Evolutionary conservation across 805 yeast genomes (phyloP), one percentile per base, ranked within the genome.

Genomic region (Ogataea sp.): DNA sequence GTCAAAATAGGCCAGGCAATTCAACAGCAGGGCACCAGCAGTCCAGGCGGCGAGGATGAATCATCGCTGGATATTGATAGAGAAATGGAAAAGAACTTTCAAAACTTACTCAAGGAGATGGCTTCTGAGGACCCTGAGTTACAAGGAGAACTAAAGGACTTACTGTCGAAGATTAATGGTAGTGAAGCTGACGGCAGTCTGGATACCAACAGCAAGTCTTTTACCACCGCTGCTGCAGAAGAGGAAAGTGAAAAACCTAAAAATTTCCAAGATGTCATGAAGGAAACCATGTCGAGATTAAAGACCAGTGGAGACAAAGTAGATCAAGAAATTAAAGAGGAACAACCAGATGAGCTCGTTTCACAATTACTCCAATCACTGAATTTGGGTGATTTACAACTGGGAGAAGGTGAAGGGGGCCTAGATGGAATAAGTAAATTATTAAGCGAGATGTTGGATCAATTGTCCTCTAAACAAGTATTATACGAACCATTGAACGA

Each of bases 401-500:
- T 48, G n/a, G 44, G 38, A 24, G 40, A 17, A 24, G 42, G 35
- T 9, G 45, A 39, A 17, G 59, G 53, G 6, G 73, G 59, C 3
- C 62, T 52, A 2, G 41, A 32, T 14, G 44, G 36, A 29, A 61
- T 82, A 45, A 66, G 80, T 20, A 74, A 75, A 43, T 61, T 86
- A 36, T 62, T 86, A 43, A 71, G 70, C 16, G 86, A 83, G 28
- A 78, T 90, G 78, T 67, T 90, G 51, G 80, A 78, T 45, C 90
- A 88, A 55, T 70, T 90, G 56, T 75, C 93, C 7, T 77, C 93
- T 5, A 90, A 88, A 53, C 89, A 81, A 41, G 83, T 89, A 17
- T 68, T 90, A 29, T 89, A 85, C 54, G 95, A 83, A 49, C 96
- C 97, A 2, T 71, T 90, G 62, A 83, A 80, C 52, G 95, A 87